These are phyloP conservation scores for Pseudozyma pruni DNA, from an alignment of 1,284 basidiomycete species.

Conservation along the genomic window DNA sequence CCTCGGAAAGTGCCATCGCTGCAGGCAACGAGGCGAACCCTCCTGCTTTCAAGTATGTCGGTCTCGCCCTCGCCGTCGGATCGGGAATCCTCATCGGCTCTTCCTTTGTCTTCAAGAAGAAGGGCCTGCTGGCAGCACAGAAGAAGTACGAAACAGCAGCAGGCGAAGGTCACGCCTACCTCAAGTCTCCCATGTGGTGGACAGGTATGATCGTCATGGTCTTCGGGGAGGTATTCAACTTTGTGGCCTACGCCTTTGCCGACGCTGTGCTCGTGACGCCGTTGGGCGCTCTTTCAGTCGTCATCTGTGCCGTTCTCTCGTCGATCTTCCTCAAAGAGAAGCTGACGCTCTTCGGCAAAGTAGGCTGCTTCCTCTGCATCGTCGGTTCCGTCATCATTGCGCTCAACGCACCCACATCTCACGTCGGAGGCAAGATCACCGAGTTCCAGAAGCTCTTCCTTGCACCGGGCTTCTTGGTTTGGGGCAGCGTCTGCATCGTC, in stretches of 20 bases:
- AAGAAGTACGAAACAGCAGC: slow-evolving; percentile 73
- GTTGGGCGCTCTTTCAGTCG: slow-evolving; percentile 93
- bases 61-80: slow-evolving; percentile 80
- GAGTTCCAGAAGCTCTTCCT: slow-evolving; percentile 86
- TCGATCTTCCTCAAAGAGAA: slow-evolving; percentile 92
- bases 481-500: slow-evolving; percentile 70
- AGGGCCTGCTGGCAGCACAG: slow-evolving; percentile 67
- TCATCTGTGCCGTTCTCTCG: slow-evolving; percentile 91
- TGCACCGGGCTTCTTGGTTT: slow-evolving; percentile 85
- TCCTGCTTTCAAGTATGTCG: slow-evolving; percentile 71
- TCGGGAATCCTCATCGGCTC: slow-evolving; percentile 90
- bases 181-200: slow-evolving; percentile 70
- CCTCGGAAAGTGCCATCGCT: slow-evolving; percentile 52
- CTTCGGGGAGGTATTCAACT: slow-evolving; percentile 52
- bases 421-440: slow-evolving; percentile 80
- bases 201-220: slow-evolving; percentile 66
- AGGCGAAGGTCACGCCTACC: slow-evolving; percentile 93
- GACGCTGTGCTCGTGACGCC: slow-evolving; percentile 94
- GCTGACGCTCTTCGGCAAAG: slow-evolving; percentile 70
- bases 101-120: slow-evolving; percentile 94
- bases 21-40: slow-evolving; percentile 53
- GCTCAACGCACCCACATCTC: slow-evolving; percentile 82
- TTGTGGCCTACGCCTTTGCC: slow-evolving; percentile 83
- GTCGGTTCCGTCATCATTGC: slow-evolving; percentile 80
- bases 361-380: slow-evolving; percentile 85